These are phyloP conservation scores for Schizophyllum amplum DNA, from an alignment of 1,284 basidiomycete genomes.

Conservation along the genomic window DNA sequence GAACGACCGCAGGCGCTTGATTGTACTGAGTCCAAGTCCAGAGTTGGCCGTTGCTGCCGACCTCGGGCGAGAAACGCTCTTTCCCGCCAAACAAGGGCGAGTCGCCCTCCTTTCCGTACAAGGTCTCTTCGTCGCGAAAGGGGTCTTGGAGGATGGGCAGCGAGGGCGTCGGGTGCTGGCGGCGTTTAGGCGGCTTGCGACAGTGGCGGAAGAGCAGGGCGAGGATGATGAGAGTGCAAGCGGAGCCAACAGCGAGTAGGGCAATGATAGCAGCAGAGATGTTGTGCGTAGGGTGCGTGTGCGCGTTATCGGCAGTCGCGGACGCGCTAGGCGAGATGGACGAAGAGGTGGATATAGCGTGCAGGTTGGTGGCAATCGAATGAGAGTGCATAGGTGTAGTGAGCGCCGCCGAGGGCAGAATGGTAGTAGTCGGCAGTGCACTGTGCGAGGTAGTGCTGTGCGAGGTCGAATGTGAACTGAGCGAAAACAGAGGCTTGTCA, in stretches of 20 bases:
- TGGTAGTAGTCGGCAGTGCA: neutral
- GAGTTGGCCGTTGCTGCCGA: constrained; percentile 31
- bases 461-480: neutral
- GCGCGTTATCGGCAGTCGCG: constrained; percentile 1
- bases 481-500: constrained; percentile 4
- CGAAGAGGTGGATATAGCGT: constrained; percentile 3
- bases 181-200: constrained; percentile 35
- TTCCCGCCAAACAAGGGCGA: constrained; percentile 71
- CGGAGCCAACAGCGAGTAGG: constrained; percentile 49
- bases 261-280: constrained; percentile 39
- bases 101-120: constrained; percentile 32
- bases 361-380: neutral
- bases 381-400: constrained; percentile 6
- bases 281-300: neutral
- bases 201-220: constrained; percentile 41
- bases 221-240: constrained; percentile 46
- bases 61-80: constrained; percentile 46
- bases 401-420: constrained; percentile 1
- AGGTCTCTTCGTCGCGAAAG: constrained; percentile 33
- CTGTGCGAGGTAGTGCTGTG: constrained; percentile 12
- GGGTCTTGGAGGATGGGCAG: constrained; percentile 57
- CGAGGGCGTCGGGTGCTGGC: constrained; percentile 52
- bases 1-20: constrained; percentile 20
- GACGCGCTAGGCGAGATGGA: constrained; percentile 10
- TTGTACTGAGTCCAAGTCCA: constrained; percentile 62